Evolutionary conservation across 306 rosid species (phyloP).

Genomic region (Vigna reflexopilosa): DNA sequence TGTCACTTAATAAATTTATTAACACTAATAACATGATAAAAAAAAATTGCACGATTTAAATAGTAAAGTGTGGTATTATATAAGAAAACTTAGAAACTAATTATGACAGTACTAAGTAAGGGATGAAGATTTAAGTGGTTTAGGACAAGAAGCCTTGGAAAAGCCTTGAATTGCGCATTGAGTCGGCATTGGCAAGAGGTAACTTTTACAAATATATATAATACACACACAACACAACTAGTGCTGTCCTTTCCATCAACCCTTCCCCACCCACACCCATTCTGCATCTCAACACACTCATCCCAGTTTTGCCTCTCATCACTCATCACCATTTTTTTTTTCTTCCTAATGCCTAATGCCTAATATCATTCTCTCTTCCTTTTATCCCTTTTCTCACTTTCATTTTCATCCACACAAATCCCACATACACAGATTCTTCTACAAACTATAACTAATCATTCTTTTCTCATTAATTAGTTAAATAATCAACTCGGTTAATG

Average conservation of each 20-base stretch:
- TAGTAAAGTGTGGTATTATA: not conserved
- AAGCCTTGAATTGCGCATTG: slow-evolving; percentile 45
- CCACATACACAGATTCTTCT: not conserved
- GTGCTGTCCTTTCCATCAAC: slow-evolving; percentile 38
- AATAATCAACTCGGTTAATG: no score
- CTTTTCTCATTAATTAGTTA: no score
- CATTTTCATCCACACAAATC: not conserved
- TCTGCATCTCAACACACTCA: slow-evolving; percentile 34
- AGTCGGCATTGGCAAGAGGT: slow-evolving; percentile 26
- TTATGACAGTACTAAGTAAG: not conserved
- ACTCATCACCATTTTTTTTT: slow-evolving; percentile 25
- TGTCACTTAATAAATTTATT: no score
- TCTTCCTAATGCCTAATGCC: not conserved
- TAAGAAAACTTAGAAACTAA: not conserved
- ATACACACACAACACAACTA: not conserved
- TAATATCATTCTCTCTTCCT: not conserved
- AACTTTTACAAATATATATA: slow-evolving; percentile 26
- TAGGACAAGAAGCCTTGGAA: slow-evolving; percentile 14
- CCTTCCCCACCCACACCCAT: slow-evolving; percentile 20
- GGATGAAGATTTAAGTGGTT: not conserved
- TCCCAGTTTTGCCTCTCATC: slow-evolving; percentile 32
- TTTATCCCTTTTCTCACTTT: slow-evolving; percentile 16
- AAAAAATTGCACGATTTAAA: no score
- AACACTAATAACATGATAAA: no score
- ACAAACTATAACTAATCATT: not conserved